Percentiles rank a stretch among this genome's conserved stretches.
Evolutionary conservation across 768 basidiomycete species (phyloP).

Genomic region (Russula ochroleuca): DNA sequence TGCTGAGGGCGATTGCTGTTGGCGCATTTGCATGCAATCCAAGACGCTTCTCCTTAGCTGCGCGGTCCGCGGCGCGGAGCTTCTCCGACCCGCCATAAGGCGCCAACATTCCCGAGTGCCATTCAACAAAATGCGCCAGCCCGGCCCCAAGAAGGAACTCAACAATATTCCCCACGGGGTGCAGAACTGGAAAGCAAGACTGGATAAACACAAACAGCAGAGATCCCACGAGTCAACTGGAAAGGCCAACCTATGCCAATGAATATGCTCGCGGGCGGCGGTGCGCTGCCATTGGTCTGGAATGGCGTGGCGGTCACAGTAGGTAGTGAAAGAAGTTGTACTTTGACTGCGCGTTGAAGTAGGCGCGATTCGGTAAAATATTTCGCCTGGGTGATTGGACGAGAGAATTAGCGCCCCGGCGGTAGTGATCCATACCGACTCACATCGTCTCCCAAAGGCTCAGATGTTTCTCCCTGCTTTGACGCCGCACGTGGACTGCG

Average conservation of each 20-base stretch:
- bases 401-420: neutral
- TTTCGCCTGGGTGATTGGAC: constrained; percentile 55
- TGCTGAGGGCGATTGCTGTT: constrained; percentile 45
- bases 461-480: constrained; percentile 72
- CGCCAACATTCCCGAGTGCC: constrained; percentile 96
- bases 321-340: constrained; percentile 76
- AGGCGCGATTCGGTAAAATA: constrained; percentile 90
- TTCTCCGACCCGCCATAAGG: constrained; percentile 81
- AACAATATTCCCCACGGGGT: constrained; percentile 93
- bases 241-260: constrained; percentile 70
- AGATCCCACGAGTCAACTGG: neutral
- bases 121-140: constrained; percentile 88
- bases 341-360: constrained; percentile 72
- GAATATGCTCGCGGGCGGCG: constrained; percentile 74
- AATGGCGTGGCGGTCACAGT: constrained; percentile 77
- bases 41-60: constrained; percentile 68
- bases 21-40: constrained; percentile 63
- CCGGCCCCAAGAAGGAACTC: constrained; percentile 82
- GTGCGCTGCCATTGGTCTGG: constrained; percentile 54
- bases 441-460: constrained; percentile 89
- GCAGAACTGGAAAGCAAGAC: constrained; percentile 50
- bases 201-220: neutral
- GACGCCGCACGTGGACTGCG: constrained; percentile 66
- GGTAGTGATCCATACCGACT: constrained; percentile 26
- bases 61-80: constrained; percentile 77